Conservation (phyloP, 202 grass and related monocot genomes). For the Schoenoplectus triqueter region DNA sequence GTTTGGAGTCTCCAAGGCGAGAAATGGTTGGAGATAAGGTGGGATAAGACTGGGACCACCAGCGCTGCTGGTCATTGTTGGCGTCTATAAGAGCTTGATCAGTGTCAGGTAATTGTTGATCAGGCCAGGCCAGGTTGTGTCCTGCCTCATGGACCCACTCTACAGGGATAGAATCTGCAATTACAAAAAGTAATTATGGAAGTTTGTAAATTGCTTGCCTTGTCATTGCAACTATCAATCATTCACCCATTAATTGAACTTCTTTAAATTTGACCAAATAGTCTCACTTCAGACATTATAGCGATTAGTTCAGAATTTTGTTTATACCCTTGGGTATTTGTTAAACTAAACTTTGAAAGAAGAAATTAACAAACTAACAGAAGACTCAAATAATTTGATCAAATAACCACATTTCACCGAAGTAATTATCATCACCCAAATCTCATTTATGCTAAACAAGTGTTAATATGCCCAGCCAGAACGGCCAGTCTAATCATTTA, state of each 20-base stretch:
- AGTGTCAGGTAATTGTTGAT: slow-evolving; percentile 43
- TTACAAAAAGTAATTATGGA: slow-evolving; percentile 40
- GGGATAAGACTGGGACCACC: slow-evolving; percentile 52
- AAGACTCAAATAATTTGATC: slow-evolving; percentile 6
- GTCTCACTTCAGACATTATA: background rate
- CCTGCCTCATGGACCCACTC: slow-evolving; percentile 56
- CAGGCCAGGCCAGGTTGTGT: slow-evolving; percentile 42
- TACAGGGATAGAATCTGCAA: slow-evolving; percentile 37
- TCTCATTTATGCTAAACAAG: background rate
- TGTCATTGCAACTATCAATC: slow-evolving; percentile 20
- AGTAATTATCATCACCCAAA: background rate
- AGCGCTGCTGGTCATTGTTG: slow-evolving; percentile 43
- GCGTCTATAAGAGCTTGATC: slow-evolving; percentile 40
- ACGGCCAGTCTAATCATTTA: background rate
- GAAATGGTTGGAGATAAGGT: slow-evolving; percentile 48
- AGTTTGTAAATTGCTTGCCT: slow-evolving; percentile 4
- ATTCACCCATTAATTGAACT: background rate
- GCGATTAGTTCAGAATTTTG: background rate
- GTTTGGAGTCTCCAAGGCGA: slow-evolving; percentile 62
- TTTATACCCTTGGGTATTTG: background rate
- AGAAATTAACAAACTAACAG: background rate
- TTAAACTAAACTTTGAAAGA: background rate
- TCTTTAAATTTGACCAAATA: slow-evolving; percentile 3
- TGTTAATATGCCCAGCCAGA: background rate
- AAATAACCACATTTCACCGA: background rate